Base-by-base conservation (phyloP, 2,329 filamentous ascomycete genomes). In the Colletotrichum gloeosporioides region DNA sequence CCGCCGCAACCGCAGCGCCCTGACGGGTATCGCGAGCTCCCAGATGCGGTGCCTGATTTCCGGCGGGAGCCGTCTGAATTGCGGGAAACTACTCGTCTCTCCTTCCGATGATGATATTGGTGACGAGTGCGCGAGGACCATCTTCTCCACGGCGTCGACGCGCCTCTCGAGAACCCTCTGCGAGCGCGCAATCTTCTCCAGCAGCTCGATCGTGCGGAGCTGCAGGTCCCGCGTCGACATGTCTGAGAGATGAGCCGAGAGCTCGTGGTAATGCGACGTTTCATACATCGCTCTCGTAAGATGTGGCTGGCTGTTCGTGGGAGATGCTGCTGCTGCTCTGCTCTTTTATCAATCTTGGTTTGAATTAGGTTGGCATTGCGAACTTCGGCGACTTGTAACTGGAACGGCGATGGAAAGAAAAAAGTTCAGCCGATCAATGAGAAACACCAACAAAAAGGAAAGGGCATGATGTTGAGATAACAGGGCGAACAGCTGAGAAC, bases 131-230 rank as follows among this genome's bases (percentile, higher is more conserved):
- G 22, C 18, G 59, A 25, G 39, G 16, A 77, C 18, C 25, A 66
- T 29, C 39, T 16, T 76, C 66, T 77, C 75, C 32, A 77, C 55
- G 4, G 66, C 55, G 25, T 62, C 71, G 22, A 77, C 44, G 6
- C 75, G 29, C 39, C 22, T 12, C 62, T 71, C 67, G 9, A 77
- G 44, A 13, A 34, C 36, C n/a, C 27, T 63, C 49, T 77, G 75
- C 15, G 75, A 77, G 15, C 22, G 71, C 36, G 71, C 71, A 16
- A 77, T 71, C 53, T 71, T 75, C 22, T 77, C 75, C 2, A 77
- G 39, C 6, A 77, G 67, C n/a, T 34, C 31, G 18, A 77, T 55
- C 8, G 66, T 75, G 16, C 29, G 75, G 27, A 55, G 32, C 49
- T 75, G 75, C 31, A 75, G n/a, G 8, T 71, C 62, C 1, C 13